Base-by-base conservation (phyloP, 78 protist species). In the Salpingoeca rosetta region DNA sequence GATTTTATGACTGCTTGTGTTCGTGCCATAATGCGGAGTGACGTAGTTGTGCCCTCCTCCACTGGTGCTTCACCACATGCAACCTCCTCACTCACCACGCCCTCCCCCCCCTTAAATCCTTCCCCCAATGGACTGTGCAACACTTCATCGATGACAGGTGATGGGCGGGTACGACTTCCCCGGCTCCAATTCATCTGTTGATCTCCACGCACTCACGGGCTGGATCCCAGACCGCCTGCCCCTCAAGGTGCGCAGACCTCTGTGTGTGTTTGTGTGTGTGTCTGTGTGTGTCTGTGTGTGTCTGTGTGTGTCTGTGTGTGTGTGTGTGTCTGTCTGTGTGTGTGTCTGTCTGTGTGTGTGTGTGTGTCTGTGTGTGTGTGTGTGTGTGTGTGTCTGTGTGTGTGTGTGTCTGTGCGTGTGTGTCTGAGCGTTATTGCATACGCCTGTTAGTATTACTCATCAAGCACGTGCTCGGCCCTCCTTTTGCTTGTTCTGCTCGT, bases 191-290 rank as follows among this genome's bases (percentile, higher is more conserved):
- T 77, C 85, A 31, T 11, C 27, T 43, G 44, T 57, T 44, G 91
- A 89, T 42, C 24, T 89, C 82, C 28, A 73, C 73, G 74, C 82
- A 39, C 87, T 89, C 51, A 40, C 74, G 1, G 91, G 91, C 3
- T 89, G 91, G 91, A 81, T 89, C 24, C 91, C 91, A 41, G 91
- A 89, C 57, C 65, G 10, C 3, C 0, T 56, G 73, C 44, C 1
- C 22, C 28, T 87, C 81, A 11, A 3, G 25, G 38, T 37, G 7
- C 76, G n/a, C 76, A 22, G 38, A 72, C 57, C 31, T 26, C 11
- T 10, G 76, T 72, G 37, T 72, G 76, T 10, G 36, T 10, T 2
- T 12, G 26, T 80, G 42, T n/a, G 73, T 26, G 7, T 25, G 37
- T 26, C 36, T 10, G 36, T 26, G 36, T 72, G 36, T 51, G 65